Conservation (phyloP, 2,329 filamentous ascomycete species). For the Hymenoscyphus fructigenus region DNA sequence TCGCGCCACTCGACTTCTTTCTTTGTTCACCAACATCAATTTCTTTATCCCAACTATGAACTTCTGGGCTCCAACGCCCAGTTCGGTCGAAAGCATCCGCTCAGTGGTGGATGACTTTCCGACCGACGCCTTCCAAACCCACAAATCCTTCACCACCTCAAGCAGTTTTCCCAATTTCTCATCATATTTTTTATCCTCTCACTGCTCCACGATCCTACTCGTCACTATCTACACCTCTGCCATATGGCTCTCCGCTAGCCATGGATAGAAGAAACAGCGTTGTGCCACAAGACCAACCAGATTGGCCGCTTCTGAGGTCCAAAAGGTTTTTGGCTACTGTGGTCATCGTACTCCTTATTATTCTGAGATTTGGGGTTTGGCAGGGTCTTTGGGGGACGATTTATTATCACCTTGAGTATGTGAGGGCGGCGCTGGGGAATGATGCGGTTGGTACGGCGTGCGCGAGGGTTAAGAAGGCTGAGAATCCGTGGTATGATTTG, state of each 20-base stretch:
- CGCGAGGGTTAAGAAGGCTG: slow-evolving; percentile 2
- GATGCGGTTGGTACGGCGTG: slow-evolving; percentile 1
- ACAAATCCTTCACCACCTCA: too few relatives aligned
- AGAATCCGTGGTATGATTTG: slow-evolving; percentile 13
- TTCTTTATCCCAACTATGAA: neutral
- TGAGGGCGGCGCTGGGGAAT: slow-evolving; percentile 5
- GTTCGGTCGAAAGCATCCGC: neutral
- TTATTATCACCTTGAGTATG: slow-evolving; percentile 6
- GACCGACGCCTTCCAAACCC: neutral
- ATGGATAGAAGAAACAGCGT: neutral
- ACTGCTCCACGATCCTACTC: neutral
- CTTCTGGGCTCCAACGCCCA: neutral
- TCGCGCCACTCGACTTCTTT: slow-evolving; percentile 1
- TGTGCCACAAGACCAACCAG: too few relatives aligned
- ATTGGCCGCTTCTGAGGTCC: too few relatives aligned
- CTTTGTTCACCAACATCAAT: slow-evolving; percentile 5
- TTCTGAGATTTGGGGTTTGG: neutral
- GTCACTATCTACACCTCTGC: neutral
- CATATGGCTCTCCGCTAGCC: neutral
- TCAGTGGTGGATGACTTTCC: neutral
- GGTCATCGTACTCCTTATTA: neutral
- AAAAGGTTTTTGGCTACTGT: neutral
- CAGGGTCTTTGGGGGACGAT: slow-evolving; percentile 1
- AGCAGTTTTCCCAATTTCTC: neutral
- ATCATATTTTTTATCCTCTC: neutral